Evolutionary conservation across 805 yeast species (phyloP).

Genomic region (Zygosaccharomyces pseudorouxii): DNA sequence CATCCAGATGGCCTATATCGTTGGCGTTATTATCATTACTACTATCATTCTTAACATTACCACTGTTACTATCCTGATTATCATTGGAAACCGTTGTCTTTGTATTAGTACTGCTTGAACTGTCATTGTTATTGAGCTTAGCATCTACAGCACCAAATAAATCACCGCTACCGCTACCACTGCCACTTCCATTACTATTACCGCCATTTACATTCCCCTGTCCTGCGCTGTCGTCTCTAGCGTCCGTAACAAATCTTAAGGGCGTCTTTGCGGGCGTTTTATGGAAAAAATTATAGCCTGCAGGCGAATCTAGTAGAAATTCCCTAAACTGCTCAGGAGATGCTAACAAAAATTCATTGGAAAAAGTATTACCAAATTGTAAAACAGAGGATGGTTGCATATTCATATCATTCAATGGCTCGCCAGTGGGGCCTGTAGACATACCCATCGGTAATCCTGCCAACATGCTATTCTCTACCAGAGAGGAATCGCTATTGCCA

Average conservation of each 20-base stretch:
- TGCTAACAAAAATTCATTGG: constrained; percentile 31
- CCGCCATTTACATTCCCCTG: not conserved
- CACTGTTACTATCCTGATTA: not conserved
- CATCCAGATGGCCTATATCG: constrained; percentile 9
- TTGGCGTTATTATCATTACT: not conserved
- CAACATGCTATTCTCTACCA: constrained; percentile 28
- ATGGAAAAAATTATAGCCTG: constrained; percentile 30
- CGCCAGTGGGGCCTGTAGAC: constrained; percentile 12
- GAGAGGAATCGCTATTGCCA: constrained; percentile 21
- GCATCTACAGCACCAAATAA: not conserved
- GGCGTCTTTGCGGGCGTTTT: constrained; percentile 37
- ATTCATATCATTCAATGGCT: constrained; percentile 29
- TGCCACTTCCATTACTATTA: not conserved
- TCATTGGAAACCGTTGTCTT: not conserved
- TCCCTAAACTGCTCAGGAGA: constrained; percentile 36
- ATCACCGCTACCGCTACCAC: not conserved
- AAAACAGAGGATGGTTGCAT: constrained; percentile 33
- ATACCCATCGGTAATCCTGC: constrained; percentile 13
- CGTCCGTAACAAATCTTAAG: constrained; percentile 28
- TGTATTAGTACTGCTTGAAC: constrained; percentile 7
- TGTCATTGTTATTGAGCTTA: not conserved
- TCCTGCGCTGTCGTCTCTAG: constrained; percentile 1
- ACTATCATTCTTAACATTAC: constrained; percentile 1
- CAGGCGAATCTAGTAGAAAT: constrained; percentile 33
- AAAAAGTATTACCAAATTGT: constrained; percentile 23